Evolutionary conservation across 108 stramenopile species (phyloP), one percentile per base, ranked within the genome.

Genomic region (Cyclostephanos invisitatus): DNA sequence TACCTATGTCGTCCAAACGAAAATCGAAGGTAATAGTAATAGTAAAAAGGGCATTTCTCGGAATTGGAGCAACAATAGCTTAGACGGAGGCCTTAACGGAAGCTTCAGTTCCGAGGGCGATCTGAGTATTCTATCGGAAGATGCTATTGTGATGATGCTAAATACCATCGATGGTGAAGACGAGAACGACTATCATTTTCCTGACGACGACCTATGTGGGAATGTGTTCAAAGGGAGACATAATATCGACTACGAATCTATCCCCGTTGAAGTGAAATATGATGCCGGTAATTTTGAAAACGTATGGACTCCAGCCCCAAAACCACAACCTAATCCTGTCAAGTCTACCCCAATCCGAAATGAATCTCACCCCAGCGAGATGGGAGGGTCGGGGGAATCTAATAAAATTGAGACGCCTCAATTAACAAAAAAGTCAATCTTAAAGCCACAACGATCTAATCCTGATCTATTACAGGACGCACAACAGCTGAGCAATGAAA

Each of bases 71-170:
- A 27, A 10, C 8, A 54, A 20, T 44, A 73, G 72, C 53, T 9
- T 73, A 22, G 3, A 14, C 12, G 15, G 15, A 15, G 17, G 44
- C 44, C 3, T 46, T 15, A 0, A 2, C 44, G 15, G 15, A 15
- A 46, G 44, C 44, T 4, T 42, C 1, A 15, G 3, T 46, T 73
- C 72, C 1, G 28, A 18, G 2, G 22, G 68, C 27, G 68, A 69
- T 48, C 11, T 69, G 63, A 77, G 76, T 25, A 78, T 78, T 64
- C 38, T 70, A 20, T 78, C 77, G 1, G 77, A 78, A 51, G 77
- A 78, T 42, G 77, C 77, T 28, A 57, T 78, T 20, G 77, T 78
- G 15, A 66, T 78, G 27, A 78, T 78, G 77, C 27, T 27, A 0
- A 64, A 78, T 38, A 1, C 49, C 55, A 5, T 66, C 1, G 62